A percentile compares a stretch with the other conserved stretches of the same genome.
These are phyloP conservation scores for Pyrenochaeta sp. DNA, from an alignment of 2,329 filamentous ascomycete genomes.

Conservation along the genomic window DNA sequence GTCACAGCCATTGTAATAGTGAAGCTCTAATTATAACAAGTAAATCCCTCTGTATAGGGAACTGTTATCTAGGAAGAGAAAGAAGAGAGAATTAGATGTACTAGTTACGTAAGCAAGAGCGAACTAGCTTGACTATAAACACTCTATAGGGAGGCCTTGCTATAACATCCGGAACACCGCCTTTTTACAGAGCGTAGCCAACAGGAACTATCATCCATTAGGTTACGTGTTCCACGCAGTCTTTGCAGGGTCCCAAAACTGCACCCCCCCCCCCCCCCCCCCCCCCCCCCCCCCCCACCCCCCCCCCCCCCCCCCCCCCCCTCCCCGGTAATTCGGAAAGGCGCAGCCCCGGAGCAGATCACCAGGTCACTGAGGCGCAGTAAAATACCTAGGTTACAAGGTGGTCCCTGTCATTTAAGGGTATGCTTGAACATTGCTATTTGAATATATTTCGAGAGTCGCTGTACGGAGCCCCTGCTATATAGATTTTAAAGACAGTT, in stretches of 20 bases:
- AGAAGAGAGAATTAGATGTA: slow-evolving; percentile 5
- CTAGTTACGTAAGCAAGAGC: slow-evolving; percentile 6
- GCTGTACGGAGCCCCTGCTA: slow-evolving; percentile 7
- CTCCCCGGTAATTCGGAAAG: slow-evolving; percentile 9
- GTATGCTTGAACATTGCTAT: slow-evolving; percentile 9
- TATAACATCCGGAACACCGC: slow-evolving; percentile 5
- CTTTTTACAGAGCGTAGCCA: background rate
- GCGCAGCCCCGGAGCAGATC: slow-evolving; percentile 7
- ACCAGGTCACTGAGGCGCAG: slow-evolving; percentile 3
- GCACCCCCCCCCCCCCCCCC: slow-evolving; percentile 1
- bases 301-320: slow-evolving; percentile 1
- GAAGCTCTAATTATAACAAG: slow-evolving; percentile 4
- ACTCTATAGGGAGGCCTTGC: slow-evolving; percentile 4
- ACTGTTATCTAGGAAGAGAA: slow-evolving; percentile 6
- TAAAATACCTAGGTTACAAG: slow-evolving; percentile 8
- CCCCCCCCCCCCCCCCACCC: background rate
- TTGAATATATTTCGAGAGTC: slow-evolving; percentile 9
- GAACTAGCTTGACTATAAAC: slow-evolving; percentile 11
- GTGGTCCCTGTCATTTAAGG: slow-evolving; percentile 5
- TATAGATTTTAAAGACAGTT: slow-evolving; percentile 6
- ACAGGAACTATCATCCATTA: slow-evolving; percentile 4
- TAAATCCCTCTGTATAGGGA: slow-evolving; percentile 4
- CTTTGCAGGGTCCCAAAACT: slow-evolving; percentile 13
- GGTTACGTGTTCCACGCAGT: slow-evolving; percentile 7
- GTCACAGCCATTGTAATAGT: slow-evolving; percentile 8